phyloP scores from a whole-genome alignment of 2,329 filamentous ascomycete species.

The Penicillium brevicompactum region DNA sequence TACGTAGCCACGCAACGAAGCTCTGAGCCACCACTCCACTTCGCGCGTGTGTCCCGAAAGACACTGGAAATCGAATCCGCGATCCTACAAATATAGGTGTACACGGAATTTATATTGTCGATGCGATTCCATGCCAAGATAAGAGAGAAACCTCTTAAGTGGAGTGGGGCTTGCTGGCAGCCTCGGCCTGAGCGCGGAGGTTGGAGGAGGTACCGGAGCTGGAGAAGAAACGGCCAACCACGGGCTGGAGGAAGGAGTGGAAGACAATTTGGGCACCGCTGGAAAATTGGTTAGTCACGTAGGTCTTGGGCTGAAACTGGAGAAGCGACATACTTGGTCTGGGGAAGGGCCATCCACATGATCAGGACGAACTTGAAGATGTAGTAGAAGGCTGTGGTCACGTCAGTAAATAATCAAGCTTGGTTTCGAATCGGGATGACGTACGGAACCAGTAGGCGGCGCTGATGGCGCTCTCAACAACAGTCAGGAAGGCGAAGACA shows the following conservation, averaged over 20 bases:
- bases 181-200: constrained; percentile 85
- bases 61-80: constrained; percentile 23
- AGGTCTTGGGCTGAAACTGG: not conserved
- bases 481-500: constrained; percentile 65
- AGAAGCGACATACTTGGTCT: constrained; percentile 73
- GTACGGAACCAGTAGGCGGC: constrained; percentile 70
- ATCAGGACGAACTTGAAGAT: constrained; percentile 99
- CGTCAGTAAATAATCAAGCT: constrained; percentile 23
- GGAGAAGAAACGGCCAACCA: constrained; percentile 90
- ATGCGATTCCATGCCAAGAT: constrained; percentile 25
- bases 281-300: constrained; percentile 6
- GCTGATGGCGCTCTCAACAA: constrained; percentile 66
- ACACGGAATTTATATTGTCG: constrained; percentile 12
- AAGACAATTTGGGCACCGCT: constrained; percentile 97
- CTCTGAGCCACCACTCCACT: constrained; percentile 2
- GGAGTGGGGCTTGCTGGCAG: constrained; percentile 65
- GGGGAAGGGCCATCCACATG: constrained; percentile 95
- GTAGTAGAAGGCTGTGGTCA: constrained; percentile 79
- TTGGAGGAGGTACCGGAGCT: constrained; percentile 76
- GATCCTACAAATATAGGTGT: constrained; percentile 10
- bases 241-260: constrained; percentile 89
- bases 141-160: constrained; percentile 45
- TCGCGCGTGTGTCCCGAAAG: not conserved
- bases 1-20: constrained; percentile 15
- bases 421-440: constrained; percentile 21